phyloP scores from a whole-genome alignment of 2,329 filamentous ascomycete species.

The Fusarium albidum region DNA sequence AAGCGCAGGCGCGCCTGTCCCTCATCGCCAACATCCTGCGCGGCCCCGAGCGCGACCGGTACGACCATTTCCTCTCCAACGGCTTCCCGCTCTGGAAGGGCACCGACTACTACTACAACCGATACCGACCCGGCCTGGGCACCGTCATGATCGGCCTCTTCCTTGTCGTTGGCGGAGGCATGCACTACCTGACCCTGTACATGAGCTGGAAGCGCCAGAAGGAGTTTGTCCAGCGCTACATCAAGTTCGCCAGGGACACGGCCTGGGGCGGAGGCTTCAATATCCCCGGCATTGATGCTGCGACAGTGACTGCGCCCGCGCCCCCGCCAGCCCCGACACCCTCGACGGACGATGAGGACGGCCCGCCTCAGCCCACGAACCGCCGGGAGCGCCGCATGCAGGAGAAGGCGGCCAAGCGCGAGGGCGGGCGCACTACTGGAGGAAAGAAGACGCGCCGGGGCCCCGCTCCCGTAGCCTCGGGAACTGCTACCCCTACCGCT shows the following conservation, averaged over 20 bases:
- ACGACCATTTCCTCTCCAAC: conserved; percentile 92
- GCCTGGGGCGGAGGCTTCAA: conserved; percentile 88
- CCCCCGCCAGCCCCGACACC: conserved; percentile 54
- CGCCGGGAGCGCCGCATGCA: conserved; percentile 87
- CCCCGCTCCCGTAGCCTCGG: conserved; percentile 39
- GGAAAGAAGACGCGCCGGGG: conserved; percentile 54
- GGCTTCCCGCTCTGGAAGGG: conserved; percentile 98
- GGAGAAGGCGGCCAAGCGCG: conserved; percentile 82
- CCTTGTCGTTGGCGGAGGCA: conserved; percentile 80
- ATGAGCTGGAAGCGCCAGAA: conserved; percentile 89
- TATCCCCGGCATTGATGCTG: conserved; percentile 71
- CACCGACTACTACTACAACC: conserved; percentile 96
- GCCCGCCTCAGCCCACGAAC: conserved; percentile 70
- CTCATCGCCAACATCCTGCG: conserved; percentile 88
- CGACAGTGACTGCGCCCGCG: conserved; percentile 48
- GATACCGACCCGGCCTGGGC: conserved; percentile 89
- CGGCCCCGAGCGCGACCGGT: conserved; percentile 81
- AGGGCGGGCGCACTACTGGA: conserved; percentile 63
- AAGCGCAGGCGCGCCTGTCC: conserved; percentile 83
- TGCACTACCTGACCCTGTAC: conserved; percentile 86
- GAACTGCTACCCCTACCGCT: conserved; percentile 60
- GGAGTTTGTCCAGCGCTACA: conserved; percentile 91
- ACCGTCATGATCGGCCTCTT: conserved; percentile 85
- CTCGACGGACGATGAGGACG: conserved; percentile 58
- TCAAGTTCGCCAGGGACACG: conserved; percentile 84